phyloP scores from a whole-genome alignment of 1,284 basidiomycete species.

The Xerocomus cyaneibrunnescens region DNA sequence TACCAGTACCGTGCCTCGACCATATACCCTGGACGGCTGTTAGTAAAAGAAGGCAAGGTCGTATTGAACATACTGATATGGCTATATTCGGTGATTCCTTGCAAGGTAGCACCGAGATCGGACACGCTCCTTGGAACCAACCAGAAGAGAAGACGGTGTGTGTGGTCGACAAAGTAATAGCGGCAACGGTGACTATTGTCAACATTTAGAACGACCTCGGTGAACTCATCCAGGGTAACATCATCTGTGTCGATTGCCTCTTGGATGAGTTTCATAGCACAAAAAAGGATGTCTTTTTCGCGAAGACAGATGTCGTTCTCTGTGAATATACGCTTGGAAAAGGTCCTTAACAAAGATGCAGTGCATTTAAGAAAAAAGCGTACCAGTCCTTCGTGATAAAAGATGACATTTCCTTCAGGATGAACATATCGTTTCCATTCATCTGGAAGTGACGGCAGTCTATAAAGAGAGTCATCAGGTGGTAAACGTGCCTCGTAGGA shows the following conservation, averaged over 20 bases:
- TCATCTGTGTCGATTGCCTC: background rate
- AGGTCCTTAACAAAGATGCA: background rate
- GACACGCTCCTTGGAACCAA: constrained; percentile 1
- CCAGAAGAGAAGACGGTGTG: constrained; percentile 22
- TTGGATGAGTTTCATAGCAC: constrained; percentile 6
- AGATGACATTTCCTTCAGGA: constrained; percentile 21
- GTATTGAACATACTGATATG: constrained; percentile 19
- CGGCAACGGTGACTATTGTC: constrained; percentile 1
- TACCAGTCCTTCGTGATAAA: constrained; percentile 16
- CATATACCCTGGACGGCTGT: constrained; percentile 17
- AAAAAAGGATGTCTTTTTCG: constrained; percentile 3
- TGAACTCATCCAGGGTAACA: constrained; percentile 17
- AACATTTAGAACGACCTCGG: constrained; percentile 21
- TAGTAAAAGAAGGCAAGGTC: background rate
- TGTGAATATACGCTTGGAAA: constrained; percentile 23
- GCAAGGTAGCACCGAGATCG: constrained; percentile 2
- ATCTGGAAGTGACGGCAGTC: constrained; percentile 1
- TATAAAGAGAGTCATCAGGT: background rate
- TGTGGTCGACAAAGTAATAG: constrained; percentile 26
- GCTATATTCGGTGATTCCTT: constrained; percentile 7
- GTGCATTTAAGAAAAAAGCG: background rate
- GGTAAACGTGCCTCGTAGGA: background rate
- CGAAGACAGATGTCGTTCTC: constrained; percentile 10
- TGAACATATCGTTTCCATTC: constrained; percentile 17
- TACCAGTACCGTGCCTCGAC: constrained; percentile 19